Base-by-base conservation (phyloP, 2,329 filamentous ascomycete genomes). In the Penicillium sp. region DNA sequence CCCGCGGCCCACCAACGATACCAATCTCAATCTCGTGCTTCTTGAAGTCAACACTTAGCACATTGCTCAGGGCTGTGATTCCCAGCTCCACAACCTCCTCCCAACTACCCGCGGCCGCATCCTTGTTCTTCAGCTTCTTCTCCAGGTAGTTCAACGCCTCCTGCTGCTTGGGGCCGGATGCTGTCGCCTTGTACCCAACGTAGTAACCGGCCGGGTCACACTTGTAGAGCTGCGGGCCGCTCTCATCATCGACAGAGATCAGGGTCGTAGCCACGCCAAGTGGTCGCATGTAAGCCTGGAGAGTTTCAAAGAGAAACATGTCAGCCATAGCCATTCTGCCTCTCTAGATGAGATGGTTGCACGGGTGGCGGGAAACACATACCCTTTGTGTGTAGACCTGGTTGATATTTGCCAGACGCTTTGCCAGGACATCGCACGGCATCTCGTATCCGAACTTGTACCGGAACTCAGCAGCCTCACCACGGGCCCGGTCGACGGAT, bases 41-140 rank as follows among this genome's bases (percentile, higher is more conserved):
- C 86, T 99, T 99, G 83, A 99, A 99, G 76, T 99, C 94, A 76
- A 97, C 96, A 78, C 93, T 97, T 64, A 99, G 84, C 59, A 99
- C 92, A 36, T 90, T 96, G 84, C 92, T 96, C 76, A 99, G 81
- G 7, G 94, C 93, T 44, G 91, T 90, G 76, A 99, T 99, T 58
- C 91, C 94, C 69, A 97, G 83, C 82, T 99, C 94, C 49, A 99
- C 93, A 48, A 99, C 94, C 60, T 99, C 94, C 77, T 96, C 91
- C 94, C 94, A 99, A 72, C 81, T 87, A 60, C 94, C 94, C 57
- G 94, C 89, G 36, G 93, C 94, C 69, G 84, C 83, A 71, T 97
- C 92, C 87, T 97, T 97, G 87, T 96, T 97, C 82, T 97, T 96
- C 77, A 99, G 87, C 84, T 97, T 97, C 88, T 97, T 97, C 85